Evolutionary conservation across 139 green algal genomes (phyloP).

Genomic region (Pleodorina starrii): DNA sequence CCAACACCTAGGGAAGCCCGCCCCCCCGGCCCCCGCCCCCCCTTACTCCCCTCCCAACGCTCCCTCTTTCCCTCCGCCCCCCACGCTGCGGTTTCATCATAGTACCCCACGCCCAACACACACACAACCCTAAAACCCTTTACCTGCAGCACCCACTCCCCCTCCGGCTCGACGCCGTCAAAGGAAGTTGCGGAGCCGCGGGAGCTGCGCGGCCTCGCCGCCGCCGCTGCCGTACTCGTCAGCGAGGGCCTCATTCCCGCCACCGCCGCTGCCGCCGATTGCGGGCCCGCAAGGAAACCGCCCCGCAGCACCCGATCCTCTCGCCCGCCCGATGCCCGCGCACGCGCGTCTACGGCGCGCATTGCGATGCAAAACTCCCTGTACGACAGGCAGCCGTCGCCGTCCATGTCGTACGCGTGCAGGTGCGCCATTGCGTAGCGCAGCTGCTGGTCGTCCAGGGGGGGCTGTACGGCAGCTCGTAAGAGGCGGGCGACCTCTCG

Average conservation of each 20-base stretch:
- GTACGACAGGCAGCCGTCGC: conserved; percentile 49
- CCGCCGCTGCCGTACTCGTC: neutral
- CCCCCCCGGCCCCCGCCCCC: too few species aligned
- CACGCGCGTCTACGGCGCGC: conserved; percentile 43
- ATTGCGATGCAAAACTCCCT: conserved; percentile 55
- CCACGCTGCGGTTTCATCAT: too few species aligned
- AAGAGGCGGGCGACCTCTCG: conserved; percentile 49
- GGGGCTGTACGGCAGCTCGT: conserved; percentile 9
- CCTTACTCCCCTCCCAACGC: too few species aligned
- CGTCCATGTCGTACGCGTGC: conserved; percentile 55
- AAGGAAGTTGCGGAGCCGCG: neutral
- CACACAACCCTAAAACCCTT: too few species aligned
- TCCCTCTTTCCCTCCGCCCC: too few species aligned
- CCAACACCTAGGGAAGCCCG: too few species aligned
- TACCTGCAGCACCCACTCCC: conserved; percentile 32
- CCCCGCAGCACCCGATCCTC: neutral
- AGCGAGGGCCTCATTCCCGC: too few species aligned
- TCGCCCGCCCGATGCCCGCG: neutral
- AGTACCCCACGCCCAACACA: too few species aligned
- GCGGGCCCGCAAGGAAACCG: neutral
- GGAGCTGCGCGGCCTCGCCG: neutral
- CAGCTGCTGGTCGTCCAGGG: conserved; percentile 40
- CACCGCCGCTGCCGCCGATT: neutral
- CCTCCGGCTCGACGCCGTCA: neutral
- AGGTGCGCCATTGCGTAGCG: conserved; percentile 49